Conservation (phyloP, 2,329 filamentous ascomycete species). For the Talaromyces amestolkiae region DNA sequence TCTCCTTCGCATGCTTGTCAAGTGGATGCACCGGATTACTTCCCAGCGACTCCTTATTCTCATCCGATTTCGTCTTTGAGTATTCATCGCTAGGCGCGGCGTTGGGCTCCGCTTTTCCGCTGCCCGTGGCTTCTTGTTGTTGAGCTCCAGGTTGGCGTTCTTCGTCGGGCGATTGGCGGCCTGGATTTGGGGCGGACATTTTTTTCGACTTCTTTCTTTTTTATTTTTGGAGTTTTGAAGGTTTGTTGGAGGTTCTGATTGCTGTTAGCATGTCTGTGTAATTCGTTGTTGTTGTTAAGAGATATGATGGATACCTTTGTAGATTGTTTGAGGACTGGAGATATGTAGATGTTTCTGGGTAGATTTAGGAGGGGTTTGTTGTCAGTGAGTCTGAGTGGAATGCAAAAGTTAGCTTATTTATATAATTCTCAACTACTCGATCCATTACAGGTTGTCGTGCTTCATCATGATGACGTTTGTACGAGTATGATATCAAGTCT, state of each 20-base stretch:
- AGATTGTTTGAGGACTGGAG: background rate
- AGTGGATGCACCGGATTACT: conserved; percentile 46
- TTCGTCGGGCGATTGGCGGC: conserved; percentile 75
- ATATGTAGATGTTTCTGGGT: background rate
- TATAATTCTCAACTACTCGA: background rate
- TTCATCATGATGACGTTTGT: conserved; percentile 15
- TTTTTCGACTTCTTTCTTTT: background rate
- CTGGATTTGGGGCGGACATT: conserved; percentile 45
- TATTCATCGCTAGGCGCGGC: conserved; percentile 36
- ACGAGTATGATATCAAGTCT: conserved; percentile 5
- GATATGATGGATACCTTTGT: background rate
- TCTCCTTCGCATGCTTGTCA: conserved; percentile 38
- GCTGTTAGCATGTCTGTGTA: background rate
- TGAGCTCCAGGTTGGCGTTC: conserved; percentile 66
- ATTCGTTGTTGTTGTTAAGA: no score
- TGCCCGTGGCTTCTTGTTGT: conserved; percentile 56
- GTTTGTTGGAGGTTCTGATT: background rate
- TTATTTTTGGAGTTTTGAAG: background rate
- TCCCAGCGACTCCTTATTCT: conserved; percentile 29
- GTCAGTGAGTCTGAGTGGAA: background rate
- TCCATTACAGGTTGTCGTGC: background rate
- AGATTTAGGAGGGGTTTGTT: background rate
- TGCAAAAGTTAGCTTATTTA: background rate
- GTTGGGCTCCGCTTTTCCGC: conserved; percentile 58
- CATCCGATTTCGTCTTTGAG: conserved; percentile 28